phyloP scores from a whole-genome alignment of 1,284 basidiomycete genomes.

The Inonotus hispidus region DNA sequence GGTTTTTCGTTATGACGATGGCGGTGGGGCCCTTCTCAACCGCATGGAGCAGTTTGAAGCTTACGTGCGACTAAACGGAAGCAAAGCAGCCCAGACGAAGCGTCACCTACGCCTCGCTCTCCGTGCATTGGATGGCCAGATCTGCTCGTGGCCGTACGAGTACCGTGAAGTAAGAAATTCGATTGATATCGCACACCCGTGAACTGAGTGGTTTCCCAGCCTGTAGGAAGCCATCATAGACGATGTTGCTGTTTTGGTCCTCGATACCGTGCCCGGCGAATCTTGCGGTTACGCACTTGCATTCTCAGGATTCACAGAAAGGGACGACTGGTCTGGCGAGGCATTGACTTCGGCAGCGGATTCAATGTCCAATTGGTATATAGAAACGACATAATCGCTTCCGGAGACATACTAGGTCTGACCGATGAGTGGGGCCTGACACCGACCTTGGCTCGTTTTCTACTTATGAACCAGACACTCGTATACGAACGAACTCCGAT shows the following conservation, averaged over 20 bases:
- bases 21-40: constrained; percentile 44
- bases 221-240: constrained; percentile 36
- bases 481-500: constrained; percentile 42
- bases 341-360: constrained; percentile 60
- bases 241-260: constrained; percentile 41
- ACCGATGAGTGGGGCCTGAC: constrained; percentile 66
- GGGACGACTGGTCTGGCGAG: constrained; percentile 53
- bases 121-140: constrained; percentile 62
- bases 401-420: constrained; percentile 59
- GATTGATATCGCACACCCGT: constrained; percentile 12
- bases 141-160: constrained; percentile 62
- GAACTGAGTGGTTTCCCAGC: constrained; percentile 30
- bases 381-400: constrained; percentile 42
- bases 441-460: constrained; percentile 55
- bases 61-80: constrained; percentile 64
- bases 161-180: constrained; percentile 44
- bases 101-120: constrained; percentile 64
- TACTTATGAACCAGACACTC: constrained; percentile 53
- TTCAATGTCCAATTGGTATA: constrained; percentile 64
- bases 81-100: constrained; percentile 41
- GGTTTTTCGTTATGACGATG: constrained; percentile 73
- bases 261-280: constrained; percentile 44
- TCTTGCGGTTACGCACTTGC: constrained; percentile 45
- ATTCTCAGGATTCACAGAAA: constrained; percentile 52
- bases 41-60: constrained; percentile 48